Evolutionary conservation across 352 stramenopile species (phyloP), one percentile per base, ranked within the genome.

Genomic region (Thalassiosira mediterranea): DNA sequence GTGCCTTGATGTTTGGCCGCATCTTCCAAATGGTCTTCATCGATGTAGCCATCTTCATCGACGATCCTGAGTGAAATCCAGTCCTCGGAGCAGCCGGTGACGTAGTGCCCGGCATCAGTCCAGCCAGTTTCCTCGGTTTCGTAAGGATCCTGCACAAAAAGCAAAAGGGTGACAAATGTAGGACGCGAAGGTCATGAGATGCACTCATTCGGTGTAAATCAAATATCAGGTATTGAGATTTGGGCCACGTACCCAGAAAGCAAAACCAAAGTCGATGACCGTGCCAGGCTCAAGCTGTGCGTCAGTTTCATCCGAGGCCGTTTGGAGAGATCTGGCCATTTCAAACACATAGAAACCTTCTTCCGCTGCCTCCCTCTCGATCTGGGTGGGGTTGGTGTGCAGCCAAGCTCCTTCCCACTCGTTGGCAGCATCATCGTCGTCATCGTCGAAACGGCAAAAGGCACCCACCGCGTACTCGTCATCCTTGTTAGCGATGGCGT

Each of bases 341-440:
- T 83, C 75, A 63, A 80, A 83, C 19, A 53, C 51, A 34, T 83
- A 83, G 32, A 38, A 38, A 25, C 59, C 69, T n/a, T 38, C 32
- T n/a, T 38, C 32, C 2, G 40, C 44, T 21, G 17, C 19, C 7
- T 32, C n/a, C 40, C 26, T 1, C 28, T 19, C 4, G 10, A 7
- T 42, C 10, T 57, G 47, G 28, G 42, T 60, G 3, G 48, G 19
- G 46, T 73, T 54, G 21, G 37, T 58, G 21, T 64, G 48, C 1
- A 29, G 19, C 68, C 69, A 80, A 1, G 69, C 75, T 13, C 75
- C 75, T 11, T 56, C 44, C 75, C 75, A 83, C 59, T 80, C 75
- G 29, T 80, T 83, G 4, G 32, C 62, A 5, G 66, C 52, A 25
- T 46, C 34, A 25, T 13, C 37, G 54, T 61, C 60, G 49, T 83